Conservation (phyloP, 176 grass and related monocot genomes). For the Triticum urartu region DNA sequence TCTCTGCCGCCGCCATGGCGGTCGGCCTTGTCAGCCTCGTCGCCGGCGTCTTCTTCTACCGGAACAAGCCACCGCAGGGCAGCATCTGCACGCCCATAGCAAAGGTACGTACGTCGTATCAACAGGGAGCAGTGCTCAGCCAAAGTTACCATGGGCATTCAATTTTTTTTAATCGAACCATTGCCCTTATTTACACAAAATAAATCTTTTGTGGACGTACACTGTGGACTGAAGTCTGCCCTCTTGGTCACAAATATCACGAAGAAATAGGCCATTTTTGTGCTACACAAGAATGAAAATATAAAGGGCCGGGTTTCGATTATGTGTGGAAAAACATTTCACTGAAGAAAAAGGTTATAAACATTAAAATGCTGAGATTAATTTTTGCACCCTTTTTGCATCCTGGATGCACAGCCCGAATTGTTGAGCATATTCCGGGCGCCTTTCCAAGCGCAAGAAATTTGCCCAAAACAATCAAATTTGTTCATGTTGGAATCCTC, state of each 20-base stretch:
- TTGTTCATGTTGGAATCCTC: neutral
- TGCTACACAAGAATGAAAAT: neutral
- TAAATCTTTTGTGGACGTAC: neutral
- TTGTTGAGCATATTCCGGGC: too few relatives aligned
- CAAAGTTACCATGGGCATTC: too few relatives aligned
- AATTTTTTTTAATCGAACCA: neutral
- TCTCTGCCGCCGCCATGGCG: slow-evolving; percentile 67
- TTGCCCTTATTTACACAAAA: neutral
- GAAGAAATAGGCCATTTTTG: neutral
- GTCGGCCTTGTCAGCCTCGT: slow-evolving; percentile 52
- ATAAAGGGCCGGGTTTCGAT: neutral
- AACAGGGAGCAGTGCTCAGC: neutral
- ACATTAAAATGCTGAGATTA: too few relatives aligned
- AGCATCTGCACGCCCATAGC: slow-evolving; percentile 80
- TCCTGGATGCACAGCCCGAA: too few relatives aligned
- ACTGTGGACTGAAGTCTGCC: neutral
- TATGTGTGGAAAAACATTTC: too few relatives aligned
- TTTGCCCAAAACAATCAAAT: neutral
- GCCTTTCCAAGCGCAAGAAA: too few relatives aligned
- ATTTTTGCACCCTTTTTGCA: too few relatives aligned
- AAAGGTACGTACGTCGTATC: slow-evolving; percentile 37
- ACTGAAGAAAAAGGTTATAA: too few relatives aligned
- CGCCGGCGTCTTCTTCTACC: slow-evolving; percentile 61
- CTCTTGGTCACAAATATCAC: neutral
- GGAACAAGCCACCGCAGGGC: slow-evolving; percentile 82